phyloP scores from a whole-genome alignment of 495 filamentous ascomycete species.

The Aeminium ludgeri region DNA sequence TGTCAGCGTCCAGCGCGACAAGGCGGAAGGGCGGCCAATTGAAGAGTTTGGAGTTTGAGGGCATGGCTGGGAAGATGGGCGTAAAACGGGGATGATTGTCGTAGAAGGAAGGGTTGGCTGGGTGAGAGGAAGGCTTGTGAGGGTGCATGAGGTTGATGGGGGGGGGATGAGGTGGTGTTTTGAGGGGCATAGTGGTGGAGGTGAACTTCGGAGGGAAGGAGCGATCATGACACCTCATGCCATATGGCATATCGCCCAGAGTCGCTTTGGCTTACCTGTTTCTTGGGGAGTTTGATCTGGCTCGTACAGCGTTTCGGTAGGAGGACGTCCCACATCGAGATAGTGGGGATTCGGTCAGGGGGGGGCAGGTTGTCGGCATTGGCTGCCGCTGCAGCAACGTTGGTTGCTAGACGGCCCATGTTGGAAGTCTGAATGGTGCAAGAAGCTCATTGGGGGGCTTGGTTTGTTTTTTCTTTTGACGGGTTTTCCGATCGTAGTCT shows the following conservation, averaged over 20 bases:
- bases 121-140: too few relatives aligned
- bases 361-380: constrained; percentile 12
- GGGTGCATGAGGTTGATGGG: too few relatives aligned
- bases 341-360: constrained; percentile 3
- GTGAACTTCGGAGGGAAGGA: background rate
- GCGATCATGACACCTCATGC: too few relatives aligned
- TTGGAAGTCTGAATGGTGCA: background rate
- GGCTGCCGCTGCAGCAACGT: constrained; percentile 6
- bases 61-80: too few relatives aligned
- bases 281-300: background rate
- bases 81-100: too few relatives aligned
- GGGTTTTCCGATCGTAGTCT: too few relatives aligned
- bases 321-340: constrained; percentile 13
- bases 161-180: background rate
- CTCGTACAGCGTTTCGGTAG: constrained; percentile 8
- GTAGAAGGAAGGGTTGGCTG: too few relatives aligned
- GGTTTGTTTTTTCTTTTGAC: too few relatives aligned
- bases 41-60: too few relatives aligned
- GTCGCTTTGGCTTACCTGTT: constrained; percentile 9
- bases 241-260: too few relatives aligned
- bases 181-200: background rate
- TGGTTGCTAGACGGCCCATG: constrained; percentile 13
- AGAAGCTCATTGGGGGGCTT: too few relatives aligned
- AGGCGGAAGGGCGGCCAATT: constrained; percentile 2
- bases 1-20: constrained; percentile 7